A percentile compares a stretch with the other conserved stretches of the same genome.
These are phyloP conservation scores for Fusarium gaditjirri DNA, from an alignment of 2,329 filamentous ascomycete genomes.

Conservation along the genomic window DNA sequence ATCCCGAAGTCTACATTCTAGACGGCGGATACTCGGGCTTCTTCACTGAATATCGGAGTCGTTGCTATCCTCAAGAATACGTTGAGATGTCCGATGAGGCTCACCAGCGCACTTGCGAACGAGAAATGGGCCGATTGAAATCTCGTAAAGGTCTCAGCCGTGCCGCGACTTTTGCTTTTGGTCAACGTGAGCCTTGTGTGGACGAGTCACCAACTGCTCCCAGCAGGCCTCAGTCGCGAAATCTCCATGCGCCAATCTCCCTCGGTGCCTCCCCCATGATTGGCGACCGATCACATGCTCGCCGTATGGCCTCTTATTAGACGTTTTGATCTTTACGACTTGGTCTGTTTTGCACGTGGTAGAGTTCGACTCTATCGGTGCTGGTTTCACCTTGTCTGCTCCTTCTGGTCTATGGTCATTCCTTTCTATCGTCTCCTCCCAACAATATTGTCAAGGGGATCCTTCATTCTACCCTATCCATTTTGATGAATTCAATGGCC, in stretches of 20 bases:
- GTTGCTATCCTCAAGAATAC: constrained; percentile 95
- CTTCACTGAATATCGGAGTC: constrained; percentile 79
- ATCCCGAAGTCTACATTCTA: constrained; percentile 96
- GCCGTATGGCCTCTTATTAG: constrained; percentile 74
- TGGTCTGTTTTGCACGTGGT: constrained; percentile 45
- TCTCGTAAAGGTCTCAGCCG: constrained; percentile 86
- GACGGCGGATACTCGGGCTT: constrained; percentile 97
- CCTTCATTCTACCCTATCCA: constrained; percentile 7
- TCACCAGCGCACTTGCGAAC: constrained; percentile 92
- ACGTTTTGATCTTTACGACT: constrained; percentile 33
- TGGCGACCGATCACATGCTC: constrained; percentile 63
- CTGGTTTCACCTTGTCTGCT: constrained; percentile 44
- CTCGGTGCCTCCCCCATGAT: constrained; percentile 58
- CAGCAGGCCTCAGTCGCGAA: constrained; percentile 54
- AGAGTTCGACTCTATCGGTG: constrained; percentile 38
- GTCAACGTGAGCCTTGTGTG: constrained; percentile 70
- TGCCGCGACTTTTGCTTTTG: constrained; percentile 95
- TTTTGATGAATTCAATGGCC: constrained; percentile 23
- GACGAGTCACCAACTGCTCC: constrained; percentile 70
- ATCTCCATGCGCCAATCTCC: constrained; percentile 50
- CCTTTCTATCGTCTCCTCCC: constrained; percentile 20
- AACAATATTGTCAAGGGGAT: constrained; percentile 29
- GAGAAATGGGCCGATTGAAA: constrained; percentile 92
- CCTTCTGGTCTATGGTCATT: constrained; percentile 35
- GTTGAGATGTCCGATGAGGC: constrained; percentile 95